A percentile compares a stretch with the other conserved stretches of the same genome.
phyloP scores from a whole-genome alignment of 73 alveolate genomes.

The Paramecium bursaria region DNA sequence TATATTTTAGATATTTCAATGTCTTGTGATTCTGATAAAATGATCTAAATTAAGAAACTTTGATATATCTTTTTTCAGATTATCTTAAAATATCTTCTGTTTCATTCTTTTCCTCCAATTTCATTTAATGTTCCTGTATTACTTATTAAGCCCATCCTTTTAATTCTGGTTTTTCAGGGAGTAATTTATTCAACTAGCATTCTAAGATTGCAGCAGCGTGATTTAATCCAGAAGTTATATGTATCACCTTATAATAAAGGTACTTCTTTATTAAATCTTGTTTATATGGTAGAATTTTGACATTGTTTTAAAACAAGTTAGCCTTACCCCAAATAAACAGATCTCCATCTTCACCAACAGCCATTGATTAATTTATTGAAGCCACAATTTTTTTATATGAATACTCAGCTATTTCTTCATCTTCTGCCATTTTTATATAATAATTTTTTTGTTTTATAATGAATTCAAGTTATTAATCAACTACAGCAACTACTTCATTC shows the following conservation, averaged over 20 bases:
- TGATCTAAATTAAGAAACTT: not conserved
- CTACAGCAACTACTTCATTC: constrained; percentile 61
- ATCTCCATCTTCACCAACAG: constrained; percentile 68
- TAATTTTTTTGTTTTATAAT: not conserved
- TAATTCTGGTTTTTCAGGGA: not conserved
- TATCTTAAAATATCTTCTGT: constrained; percentile 51
- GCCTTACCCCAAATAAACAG: constrained; percentile 64
- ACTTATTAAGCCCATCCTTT: constrained; percentile 20
- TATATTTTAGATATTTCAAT: constrained; percentile 19
- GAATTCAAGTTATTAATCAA: constrained; percentile 48
- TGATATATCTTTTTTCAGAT: not conserved
- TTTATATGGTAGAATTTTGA: constrained; percentile 17
- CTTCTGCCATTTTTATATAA: not conserved
- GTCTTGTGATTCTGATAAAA: not conserved
- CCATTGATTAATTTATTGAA: constrained; percentile 42
- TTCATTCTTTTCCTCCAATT: not conserved
- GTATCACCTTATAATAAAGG: constrained; percentile 59
- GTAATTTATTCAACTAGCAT: not conserved
- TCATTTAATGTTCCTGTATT: constrained; percentile 40
- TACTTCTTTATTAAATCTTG: not conserved
- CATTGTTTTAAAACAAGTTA: not conserved
- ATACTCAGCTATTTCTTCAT: not conserved
- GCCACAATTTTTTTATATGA: constrained; percentile 59
- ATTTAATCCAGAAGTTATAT: constrained; percentile 62
- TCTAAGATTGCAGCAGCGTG: constrained; percentile 64